Percentiles rank a stretch among this genome's conserved stretches.
phyloP scores from a whole-genome alignment of 176 grass and related monocot genomes.

The Carex parvula region DNA sequence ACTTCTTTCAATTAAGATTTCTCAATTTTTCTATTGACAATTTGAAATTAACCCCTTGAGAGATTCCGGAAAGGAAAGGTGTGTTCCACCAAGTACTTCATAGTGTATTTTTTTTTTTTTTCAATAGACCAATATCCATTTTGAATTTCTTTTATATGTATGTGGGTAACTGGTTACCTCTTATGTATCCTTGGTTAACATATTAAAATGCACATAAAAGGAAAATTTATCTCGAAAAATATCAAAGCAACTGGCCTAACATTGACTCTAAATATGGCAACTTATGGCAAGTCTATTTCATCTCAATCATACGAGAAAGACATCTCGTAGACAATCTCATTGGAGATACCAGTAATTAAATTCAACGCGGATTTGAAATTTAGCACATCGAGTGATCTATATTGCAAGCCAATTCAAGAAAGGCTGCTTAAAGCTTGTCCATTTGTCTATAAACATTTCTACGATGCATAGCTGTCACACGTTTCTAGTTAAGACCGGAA shows the following conservation, averaged over 20 bases:
- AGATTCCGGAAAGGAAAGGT: not conserved
- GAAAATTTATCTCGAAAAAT: not conserved
- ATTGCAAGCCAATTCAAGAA: not conserved
- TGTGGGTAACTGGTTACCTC: not conserved
- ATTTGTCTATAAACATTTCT: not conserved
- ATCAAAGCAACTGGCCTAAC: not conserved
- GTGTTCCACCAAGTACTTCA: conserved; percentile 6
- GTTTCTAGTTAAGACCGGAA: not conserved
- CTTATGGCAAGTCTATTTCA: not conserved
- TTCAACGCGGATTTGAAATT: conserved; percentile 22
- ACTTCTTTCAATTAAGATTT: not conserved
- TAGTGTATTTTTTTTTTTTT: not conserved
- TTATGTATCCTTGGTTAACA: not conserved
- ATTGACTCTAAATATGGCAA: not conserved
- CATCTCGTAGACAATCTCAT: not conserved
- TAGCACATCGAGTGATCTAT: not conserved
- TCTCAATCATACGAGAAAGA: not conserved
- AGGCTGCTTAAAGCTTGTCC: not conserved
- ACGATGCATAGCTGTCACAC: not conserved
- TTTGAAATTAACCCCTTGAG: not conserved
- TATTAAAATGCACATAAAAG: not conserved
- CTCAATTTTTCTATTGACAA: not conserved
- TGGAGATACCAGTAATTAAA: not conserved
- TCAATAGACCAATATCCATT: not conserved
- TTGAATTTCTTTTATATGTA: not conserved